A percentile compares a stretch with the other conserved stretches of the same genome.
Conservation (phyloP, 768 basidiomycete species). For the Goffeauzyma gilvescens region DNA sequence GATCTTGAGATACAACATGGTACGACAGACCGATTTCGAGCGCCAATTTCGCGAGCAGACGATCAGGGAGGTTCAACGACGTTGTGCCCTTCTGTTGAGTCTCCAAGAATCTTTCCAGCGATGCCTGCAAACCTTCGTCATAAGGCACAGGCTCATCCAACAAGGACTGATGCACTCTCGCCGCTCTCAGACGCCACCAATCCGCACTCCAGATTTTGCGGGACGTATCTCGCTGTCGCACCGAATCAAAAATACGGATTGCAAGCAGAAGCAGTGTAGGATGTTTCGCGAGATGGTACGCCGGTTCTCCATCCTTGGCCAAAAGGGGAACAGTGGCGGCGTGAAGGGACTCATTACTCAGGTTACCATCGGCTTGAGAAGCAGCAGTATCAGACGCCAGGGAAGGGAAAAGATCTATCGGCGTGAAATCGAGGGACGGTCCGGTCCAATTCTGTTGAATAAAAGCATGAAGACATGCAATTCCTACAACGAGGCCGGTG, state of each 20-base stretch:
- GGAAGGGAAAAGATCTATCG: slow-evolving; percentile 20
- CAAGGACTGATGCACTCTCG: slow-evolving; percentile 48
- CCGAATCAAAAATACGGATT: slow-evolving; percentile 45
- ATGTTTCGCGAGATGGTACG: slow-evolving; percentile 64
- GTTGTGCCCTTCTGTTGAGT: no score
- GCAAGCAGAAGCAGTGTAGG: slow-evolving; percentile 59
- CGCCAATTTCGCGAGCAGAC: slow-evolving; percentile 39
- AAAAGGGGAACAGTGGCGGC: slow-evolving; percentile 53
- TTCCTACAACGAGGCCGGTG: slow-evolving; percentile 44
- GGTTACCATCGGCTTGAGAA: slow-evolving; percentile 6
- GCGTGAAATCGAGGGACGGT: slow-evolving; percentile 51
- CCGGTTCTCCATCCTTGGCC: slow-evolving; percentile 75
- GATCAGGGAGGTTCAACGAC: slow-evolving; percentile 34
- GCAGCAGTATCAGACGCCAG: neutral
- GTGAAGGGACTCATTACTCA: slow-evolving; percentile 40
- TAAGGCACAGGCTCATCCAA: slow-evolving; percentile 65
- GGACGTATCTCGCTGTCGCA: slow-evolving; percentile 30
- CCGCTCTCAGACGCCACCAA: slow-evolving; percentile 73
- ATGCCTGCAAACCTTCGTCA: slow-evolving; percentile 30
- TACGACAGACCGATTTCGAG: slow-evolving; percentile 64
- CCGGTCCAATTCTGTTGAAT: slow-evolving; percentile 94
- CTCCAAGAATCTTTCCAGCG: slow-evolving; percentile 19
- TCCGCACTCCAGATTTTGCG: slow-evolving; percentile 39
- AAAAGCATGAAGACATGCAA: slow-evolving; percentile 73
- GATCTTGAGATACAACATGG: slow-evolving; percentile 50